Conservation (phyloP, 306 rosid species). For the Inga laurina region DNA sequence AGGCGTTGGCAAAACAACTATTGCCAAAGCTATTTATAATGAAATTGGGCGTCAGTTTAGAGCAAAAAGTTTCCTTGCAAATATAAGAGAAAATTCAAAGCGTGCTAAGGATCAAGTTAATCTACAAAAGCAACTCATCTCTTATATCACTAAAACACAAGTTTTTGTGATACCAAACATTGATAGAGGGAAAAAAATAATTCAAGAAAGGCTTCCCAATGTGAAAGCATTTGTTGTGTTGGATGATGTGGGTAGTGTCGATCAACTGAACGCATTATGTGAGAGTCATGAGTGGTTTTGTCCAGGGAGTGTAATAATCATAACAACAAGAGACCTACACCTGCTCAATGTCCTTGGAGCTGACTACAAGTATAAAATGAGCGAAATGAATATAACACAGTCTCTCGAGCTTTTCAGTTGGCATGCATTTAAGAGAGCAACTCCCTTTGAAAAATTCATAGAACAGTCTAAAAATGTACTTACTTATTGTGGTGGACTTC, state of each 20-base stretch:
- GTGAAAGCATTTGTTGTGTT: neutral
- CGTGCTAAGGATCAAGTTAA: neutral
- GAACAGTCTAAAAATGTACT: neutral
- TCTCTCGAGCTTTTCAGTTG: slow-evolving; percentile 13
- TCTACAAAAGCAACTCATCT: neutral
- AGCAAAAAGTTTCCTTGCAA: too few relatives aligned
- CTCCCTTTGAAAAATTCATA: neutral
- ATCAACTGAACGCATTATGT: neutral
- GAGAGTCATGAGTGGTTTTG: neutral
- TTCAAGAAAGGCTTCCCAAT: neutral
- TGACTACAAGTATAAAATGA: neutral
- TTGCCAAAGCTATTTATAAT: neutral
- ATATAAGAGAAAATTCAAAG: neutral
- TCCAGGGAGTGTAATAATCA: slow-evolving; percentile 1
- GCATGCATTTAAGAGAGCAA: slow-evolving; percentile 11
- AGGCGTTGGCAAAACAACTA: neutral
- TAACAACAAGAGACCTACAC: neutral
- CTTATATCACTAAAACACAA: neutral
- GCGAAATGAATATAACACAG: neutral
- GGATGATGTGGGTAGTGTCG: neutral
- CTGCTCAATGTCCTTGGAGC: neutral
- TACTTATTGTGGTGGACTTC: neutral
- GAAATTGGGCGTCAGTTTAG: neutral
- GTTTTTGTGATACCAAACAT: neutral
- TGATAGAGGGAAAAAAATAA: neutral